Evolutionary conservation across 2,329 filamentous ascomycete species (phyloP).

Genomic region (Trichoderma citrinoviride): DNA sequence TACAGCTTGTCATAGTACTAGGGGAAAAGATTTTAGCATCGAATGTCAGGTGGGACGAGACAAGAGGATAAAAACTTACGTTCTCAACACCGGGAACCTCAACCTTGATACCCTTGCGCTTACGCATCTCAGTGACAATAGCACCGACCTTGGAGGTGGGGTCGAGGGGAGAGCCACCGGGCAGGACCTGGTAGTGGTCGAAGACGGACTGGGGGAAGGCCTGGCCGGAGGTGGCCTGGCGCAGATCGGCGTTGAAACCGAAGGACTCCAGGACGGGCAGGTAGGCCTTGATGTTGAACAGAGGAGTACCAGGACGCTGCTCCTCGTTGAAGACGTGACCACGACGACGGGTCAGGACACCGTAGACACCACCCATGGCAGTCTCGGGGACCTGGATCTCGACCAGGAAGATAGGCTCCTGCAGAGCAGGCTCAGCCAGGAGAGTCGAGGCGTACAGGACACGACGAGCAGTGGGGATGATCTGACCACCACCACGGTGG

Average conservation of each 20-base stretch:
- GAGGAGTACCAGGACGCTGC: constrained; percentile 96
- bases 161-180: constrained; percentile 91
- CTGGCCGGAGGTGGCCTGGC: constrained; percentile 89
- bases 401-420: constrained; percentile 97
- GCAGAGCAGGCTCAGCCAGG: constrained; percentile 84
- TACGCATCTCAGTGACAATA: constrained; percentile 86
- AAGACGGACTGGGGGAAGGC: constrained; percentile 99
- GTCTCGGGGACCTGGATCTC: constrained; percentile 98
- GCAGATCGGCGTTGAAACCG: constrained; percentile 98
- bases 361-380: constrained; percentile 99
- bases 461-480: constrained; percentile 97
- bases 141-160: constrained; percentile 74
- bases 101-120: constrained; percentile 99
- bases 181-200: constrained; percentile 96
- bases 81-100: constrained; percentile 91
- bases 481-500: constrained; percentile 98
- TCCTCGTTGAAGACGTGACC: constrained; percentile 99
- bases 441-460: constrained; percentile 92
- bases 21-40: constrained; percentile 26
- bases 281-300: constrained; percentile 99
- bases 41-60: not conserved
- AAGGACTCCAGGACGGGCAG: constrained; percentile 96
- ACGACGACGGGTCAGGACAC: constrained; percentile 95
- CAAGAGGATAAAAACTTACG: constrained; percentile 64
- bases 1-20: constrained; percentile 99